These are phyloP conservation scores for Kwoniella newhampshirensis DNA, from an alignment of 768 basidiomycete species.

Conservation along the genomic window DNA sequence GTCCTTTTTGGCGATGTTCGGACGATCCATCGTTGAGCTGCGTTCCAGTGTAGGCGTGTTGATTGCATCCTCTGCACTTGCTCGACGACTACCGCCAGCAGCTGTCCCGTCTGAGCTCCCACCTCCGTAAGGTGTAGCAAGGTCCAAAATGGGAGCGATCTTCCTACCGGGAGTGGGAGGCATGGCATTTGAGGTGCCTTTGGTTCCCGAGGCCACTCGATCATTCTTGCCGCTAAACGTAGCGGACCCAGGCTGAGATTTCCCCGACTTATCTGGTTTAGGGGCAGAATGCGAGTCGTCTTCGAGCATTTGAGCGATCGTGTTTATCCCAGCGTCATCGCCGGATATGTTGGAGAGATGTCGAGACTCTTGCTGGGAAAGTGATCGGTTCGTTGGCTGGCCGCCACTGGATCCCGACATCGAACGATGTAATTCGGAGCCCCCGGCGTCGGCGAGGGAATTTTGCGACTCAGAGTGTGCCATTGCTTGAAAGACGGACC, in stretches of 20 bases:
- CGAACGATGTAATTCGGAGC: background rate
- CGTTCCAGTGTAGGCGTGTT: background rate
- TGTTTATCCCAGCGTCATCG: conserved; percentile 19
- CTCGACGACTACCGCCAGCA: conserved; percentile 6
- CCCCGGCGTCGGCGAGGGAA: background rate
- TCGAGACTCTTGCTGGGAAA: background rate
- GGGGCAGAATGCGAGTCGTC: conserved; percentile 2
- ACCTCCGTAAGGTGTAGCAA: background rate
- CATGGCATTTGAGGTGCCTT: background rate
- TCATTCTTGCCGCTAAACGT: conserved; percentile 12
- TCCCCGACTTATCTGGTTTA: background rate
- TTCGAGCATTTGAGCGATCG: conserved; percentile 25
- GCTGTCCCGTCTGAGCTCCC: conserved; percentile 6
- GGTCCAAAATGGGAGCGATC: background rate
- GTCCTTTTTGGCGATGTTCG: background rate
- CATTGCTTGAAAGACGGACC: conserved; percentile 27
- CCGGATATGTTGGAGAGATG: background rate
- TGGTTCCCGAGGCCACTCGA: background rate
- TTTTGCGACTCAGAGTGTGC: conserved; percentile 1
- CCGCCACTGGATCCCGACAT: background rate
- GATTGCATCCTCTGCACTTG: conserved; percentile 17
- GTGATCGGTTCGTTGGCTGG: background rate
- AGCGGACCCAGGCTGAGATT: conserved; percentile 1
- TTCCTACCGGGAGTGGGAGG: conserved; percentile 1
- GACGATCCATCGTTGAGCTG: background rate